phyloP scores from a whole-genome alignment of 2,329 filamentous ascomycete genomes.

The Teratosphaeria gauchensis region DNA sequence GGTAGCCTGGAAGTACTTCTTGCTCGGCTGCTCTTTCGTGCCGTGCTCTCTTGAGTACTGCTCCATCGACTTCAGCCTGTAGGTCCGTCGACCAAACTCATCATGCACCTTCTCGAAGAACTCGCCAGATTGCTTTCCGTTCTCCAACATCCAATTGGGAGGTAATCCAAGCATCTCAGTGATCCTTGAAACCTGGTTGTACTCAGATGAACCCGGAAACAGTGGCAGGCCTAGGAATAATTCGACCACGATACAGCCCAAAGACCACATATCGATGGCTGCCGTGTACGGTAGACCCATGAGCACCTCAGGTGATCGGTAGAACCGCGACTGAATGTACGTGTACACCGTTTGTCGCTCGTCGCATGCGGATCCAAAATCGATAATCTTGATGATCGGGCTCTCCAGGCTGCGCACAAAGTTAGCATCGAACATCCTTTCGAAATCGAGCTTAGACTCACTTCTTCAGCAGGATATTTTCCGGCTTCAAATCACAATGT shows the following conservation, averaged over 20 bases:
- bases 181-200: conserved; percentile 95
- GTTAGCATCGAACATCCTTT: conserved; percentile 4
- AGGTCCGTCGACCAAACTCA: conserved; percentile 84
- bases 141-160: conserved; percentile 97
- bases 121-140: conserved; percentile 93
- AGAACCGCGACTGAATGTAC: conserved; percentile 97
- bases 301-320: conserved; percentile 90
- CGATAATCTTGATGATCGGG: conserved; percentile 99
- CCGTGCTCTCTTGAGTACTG: conserved; percentile 93
- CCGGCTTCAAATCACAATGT: conserved; percentile 95
- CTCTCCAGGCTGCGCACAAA: conserved; percentile 61
- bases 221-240: conserved; percentile 88
- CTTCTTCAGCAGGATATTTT: conserved; percentile 97
- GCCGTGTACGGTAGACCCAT: conserved; percentile 95
- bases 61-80: conserved; percentile 93
- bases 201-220: conserved; percentile 95
- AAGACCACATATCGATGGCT: conserved; percentile 98
- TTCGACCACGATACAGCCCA: conserved; percentile 96
- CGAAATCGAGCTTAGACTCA: conserved; percentile 27
- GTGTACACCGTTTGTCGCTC: conserved; percentile 98
- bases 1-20: conserved; percentile 96
- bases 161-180: conserved; percentile 97
- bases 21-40: conserved; percentile 97
- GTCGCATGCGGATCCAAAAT: conserved; percentile 97
- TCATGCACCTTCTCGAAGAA: conserved; percentile 93